Percentiles rank a stretch among this genome's conserved stretches.
Conservation (phyloP, 2,329 filamentous ascomycete genomes). For the Arthrobotrys iridis region DNA sequence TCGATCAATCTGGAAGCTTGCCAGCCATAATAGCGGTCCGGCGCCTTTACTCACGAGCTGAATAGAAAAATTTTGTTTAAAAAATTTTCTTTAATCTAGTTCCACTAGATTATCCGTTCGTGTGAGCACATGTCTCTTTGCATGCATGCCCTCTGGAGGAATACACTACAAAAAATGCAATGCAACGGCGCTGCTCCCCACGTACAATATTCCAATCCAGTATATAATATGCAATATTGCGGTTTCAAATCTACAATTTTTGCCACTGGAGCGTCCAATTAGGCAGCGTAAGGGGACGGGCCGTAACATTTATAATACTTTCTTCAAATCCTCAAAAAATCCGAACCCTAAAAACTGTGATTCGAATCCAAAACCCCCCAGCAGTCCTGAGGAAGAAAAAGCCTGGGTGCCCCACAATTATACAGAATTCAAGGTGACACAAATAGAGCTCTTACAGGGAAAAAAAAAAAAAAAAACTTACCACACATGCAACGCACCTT, state of each 20-base stretch:
- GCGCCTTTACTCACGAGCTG: too few species aligned
- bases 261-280: background rate
- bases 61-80: too few species aligned
- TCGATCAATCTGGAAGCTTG: too few species aligned
- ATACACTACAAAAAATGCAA: background rate
- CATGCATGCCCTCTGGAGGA: background rate
- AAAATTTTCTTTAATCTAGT: too few species aligned
- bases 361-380: background rate
- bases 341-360: background rate
- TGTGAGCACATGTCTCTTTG: too few species aligned
- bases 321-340: background rate
- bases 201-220: too few species aligned
- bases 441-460: slow-evolving; percentile 35
- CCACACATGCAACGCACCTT: slow-evolving; percentile 45
- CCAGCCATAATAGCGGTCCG: too few species aligned
- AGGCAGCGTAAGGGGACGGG: background rate
- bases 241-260: too few species aligned
- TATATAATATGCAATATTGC: background rate
- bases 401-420: too few species aligned
- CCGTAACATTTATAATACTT: slow-evolving; percentile 1
- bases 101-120: too few species aligned
- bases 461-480: slow-evolving; percentile 43
- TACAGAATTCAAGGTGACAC: slow-evolving; percentile 29
- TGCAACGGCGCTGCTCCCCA: background rate
- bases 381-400: background rate